These are phyloP conservation scores for Glutinoglossum americanum DNA, from an alignment of 495 filamentous ascomycete genomes.

Conservation along the genomic window DNA sequence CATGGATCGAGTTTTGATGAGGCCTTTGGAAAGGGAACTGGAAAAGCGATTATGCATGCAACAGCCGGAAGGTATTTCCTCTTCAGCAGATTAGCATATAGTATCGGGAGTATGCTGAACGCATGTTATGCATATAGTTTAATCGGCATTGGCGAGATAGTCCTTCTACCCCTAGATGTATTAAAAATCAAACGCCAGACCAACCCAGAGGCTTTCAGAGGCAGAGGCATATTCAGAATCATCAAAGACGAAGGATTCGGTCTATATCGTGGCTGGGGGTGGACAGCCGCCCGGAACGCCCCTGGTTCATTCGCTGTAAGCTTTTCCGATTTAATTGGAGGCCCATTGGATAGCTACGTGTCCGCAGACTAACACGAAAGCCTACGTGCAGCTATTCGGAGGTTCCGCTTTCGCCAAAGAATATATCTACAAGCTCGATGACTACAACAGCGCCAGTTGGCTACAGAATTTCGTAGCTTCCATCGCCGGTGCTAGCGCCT, in stretches of 20 bases:
- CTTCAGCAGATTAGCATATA: neutral
- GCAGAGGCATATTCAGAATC: conserved; percentile 76
- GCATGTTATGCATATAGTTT: conserved; percentile 29
- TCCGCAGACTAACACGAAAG: conserved; percentile 1
- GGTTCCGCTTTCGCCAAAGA: conserved; percentile 97
- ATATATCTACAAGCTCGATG: conserved; percentile 62
- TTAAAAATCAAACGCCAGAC: conserved; percentile 99
- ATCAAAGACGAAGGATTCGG: conserved; percentile 87
- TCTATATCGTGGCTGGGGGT: conserved; percentile 86
- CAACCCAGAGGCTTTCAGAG: conserved; percentile 93
- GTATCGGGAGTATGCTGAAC: neutral
- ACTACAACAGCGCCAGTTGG: conserved; percentile 95
- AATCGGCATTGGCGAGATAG: conserved; percentile 92
- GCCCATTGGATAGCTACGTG: conserved; percentile 3
- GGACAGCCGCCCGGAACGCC: conserved; percentile 94
- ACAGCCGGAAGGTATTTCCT: conserved; percentile 62
- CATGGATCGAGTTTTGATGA: conserved; percentile 65
- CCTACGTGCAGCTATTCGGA: conserved; percentile 59
- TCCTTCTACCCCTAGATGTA: conserved; percentile 86
- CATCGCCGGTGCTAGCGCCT: conserved; percentile 79
- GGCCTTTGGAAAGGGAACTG: conserved; percentile 84
- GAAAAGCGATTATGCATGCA: conserved; percentile 95
- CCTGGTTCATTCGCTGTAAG: conserved; percentile 91
- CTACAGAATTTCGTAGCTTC: conserved; percentile 94
- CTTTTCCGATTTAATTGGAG: neutral